Evolutionary conservation across 139 green algal genomes (phyloP).

Genomic region (Chlamydomonas schloesseri): DNA sequence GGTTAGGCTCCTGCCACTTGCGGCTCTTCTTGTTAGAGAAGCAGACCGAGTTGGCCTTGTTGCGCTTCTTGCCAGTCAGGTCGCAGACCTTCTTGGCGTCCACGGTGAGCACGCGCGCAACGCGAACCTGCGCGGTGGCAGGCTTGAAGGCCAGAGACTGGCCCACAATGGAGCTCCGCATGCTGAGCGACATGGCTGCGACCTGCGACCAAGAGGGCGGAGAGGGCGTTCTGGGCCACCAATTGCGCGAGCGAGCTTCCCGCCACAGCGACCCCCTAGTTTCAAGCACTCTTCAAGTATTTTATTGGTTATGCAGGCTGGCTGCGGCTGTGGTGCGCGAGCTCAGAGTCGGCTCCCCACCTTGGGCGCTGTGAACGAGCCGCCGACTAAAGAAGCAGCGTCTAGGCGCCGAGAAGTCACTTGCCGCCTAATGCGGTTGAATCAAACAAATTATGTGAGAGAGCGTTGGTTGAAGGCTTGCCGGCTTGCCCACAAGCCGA

Average conservation of each 20-base stretch:
- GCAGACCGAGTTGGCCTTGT: conserved; percentile 97
- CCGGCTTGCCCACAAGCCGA: too few species aligned
- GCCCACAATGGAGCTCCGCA: conserved; percentile 30
- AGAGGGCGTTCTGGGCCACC: not conserved
- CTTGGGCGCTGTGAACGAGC: too few species aligned
- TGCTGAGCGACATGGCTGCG: conserved; percentile 42
- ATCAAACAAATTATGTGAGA: too few species aligned
- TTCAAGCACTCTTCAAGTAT: not conserved
- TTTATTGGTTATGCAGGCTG: not conserved
- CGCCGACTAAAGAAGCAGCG: too few species aligned
- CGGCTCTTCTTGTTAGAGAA: conserved; percentile 99
- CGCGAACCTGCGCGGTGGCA: not conserved
- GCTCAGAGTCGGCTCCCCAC: too few species aligned
- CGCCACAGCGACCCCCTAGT: too few species aligned
- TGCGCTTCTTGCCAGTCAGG: conserved; percentile 94
- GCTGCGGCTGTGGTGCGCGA: too few species aligned
- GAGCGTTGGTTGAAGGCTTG: too few species aligned
- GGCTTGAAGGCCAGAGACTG: conserved; percentile 41
- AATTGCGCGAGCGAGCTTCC: not conserved
- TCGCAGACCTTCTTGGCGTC: conserved; percentile 77
- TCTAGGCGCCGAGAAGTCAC: too few species aligned
- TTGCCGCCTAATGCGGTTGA: too few species aligned
- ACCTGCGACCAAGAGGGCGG: not conserved
- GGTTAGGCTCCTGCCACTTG: conserved; percentile 96
- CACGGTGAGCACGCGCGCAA: conserved; percentile 34